Percentiles rank a stretch among this genome's conserved stretches.
Conservation (phyloP, 73 alveolate genomes). For the Paramecium pentaurelia region DNA sequence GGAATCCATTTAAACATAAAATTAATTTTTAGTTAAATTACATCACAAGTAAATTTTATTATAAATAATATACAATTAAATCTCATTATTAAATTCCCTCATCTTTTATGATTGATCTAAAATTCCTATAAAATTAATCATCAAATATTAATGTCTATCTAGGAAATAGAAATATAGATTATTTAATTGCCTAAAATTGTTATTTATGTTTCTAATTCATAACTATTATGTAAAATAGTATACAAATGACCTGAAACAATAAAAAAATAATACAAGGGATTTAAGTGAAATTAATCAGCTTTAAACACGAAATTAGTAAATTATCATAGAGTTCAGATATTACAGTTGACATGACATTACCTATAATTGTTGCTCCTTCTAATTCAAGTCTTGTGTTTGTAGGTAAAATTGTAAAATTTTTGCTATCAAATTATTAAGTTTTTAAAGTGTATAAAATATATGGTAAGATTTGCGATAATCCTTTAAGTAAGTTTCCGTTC, state of each 20-base stretch:
- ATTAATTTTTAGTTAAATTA: not conserved
- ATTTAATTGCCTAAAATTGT: not conserved
- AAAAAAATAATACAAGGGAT: not conserved
- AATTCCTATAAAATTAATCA: not conserved
- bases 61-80: not conserved
- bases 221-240: not conserved
- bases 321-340: not conserved
- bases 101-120: not conserved
- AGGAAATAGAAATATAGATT: not conserved
- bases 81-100: not conserved
- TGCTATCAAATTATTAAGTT: not conserved
- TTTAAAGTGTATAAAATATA: not conserved
- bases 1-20: not conserved
- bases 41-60: not conserved
- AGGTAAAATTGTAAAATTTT: not conserved
- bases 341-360: not conserved
- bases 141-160: not conserved
- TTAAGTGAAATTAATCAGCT: not conserved
- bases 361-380: not conserved
- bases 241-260: not conserved
- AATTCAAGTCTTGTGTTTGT: not conserved
- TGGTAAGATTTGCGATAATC: not conserved
- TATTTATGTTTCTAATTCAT: not conserved
- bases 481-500: not conserved
- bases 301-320: not conserved